Conservation (phyloP, 441 rosid genomes). For the Hypseocharis bilobata region DNA sequence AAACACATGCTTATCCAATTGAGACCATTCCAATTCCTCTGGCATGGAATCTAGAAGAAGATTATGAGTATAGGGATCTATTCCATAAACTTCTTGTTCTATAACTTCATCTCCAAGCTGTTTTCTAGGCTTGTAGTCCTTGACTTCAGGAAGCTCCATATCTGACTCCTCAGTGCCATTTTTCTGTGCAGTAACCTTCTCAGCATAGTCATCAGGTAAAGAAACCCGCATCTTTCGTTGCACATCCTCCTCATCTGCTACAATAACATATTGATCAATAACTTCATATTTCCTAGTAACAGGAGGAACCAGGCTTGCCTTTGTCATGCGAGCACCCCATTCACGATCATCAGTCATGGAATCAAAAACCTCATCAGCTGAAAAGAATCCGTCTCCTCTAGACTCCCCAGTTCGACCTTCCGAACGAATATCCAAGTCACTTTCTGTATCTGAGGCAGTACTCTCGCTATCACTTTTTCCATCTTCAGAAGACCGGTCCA, state of each 20-base stretch:
- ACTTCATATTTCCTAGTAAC: conserved; percentile 97
- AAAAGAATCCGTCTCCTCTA: conserved; percentile 49
- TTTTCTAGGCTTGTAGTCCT: conserved; percentile 90
- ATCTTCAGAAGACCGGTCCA: conserved; percentile 53
- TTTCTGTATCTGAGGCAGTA: conserved; percentile 77
- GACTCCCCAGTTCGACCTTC: conserved; percentile 50
- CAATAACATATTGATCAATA: conserved; percentile 66
- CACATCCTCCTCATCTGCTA: conserved; percentile 89
- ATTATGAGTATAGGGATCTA: conserved; percentile 95
- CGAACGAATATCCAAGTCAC: conserved; percentile 62
- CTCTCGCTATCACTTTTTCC: conserved; percentile 56
- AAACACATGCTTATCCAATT: conserved; percentile 67
- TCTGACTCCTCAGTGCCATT: conserved; percentile 88
- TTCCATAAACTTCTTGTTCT: conserved; percentile 99
- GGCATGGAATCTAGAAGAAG: conserved; percentile 98
- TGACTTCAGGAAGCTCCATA: conserved; percentile 99
- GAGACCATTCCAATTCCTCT: conserved; percentile 71
- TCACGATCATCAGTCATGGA: conserved; percentile 78
- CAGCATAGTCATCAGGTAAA: conserved; percentile 90
- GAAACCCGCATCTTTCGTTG: conserved; percentile 77
- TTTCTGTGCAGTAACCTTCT: conserved; percentile 84
- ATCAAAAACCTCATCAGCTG: conserved; percentile 53
- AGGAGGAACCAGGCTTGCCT: conserved; percentile 95
- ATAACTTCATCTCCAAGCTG: conserved; percentile 78
- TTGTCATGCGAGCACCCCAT: conserved; percentile 99